Evolutionary conservation across 2,329 filamentous ascomycete genomes (phyloP).

Genomic region (Cadophora malorum): DNA sequence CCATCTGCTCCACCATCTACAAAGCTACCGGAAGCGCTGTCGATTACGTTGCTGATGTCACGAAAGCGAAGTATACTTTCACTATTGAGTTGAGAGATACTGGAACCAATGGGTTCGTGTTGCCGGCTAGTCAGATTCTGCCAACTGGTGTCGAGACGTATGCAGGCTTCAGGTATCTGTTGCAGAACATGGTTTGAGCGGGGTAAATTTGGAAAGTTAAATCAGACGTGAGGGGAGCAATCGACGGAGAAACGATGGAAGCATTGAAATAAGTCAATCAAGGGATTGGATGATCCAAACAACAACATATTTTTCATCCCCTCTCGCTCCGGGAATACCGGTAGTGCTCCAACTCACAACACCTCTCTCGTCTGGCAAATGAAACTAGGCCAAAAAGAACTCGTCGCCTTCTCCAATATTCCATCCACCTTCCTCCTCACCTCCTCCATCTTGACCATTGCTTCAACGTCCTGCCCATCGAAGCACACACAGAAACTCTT

Average conservation of each 20-base stretch:
- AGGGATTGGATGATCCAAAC: no score
- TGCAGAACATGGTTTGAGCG: slow-evolving; percentile 32
- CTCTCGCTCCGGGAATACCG: no score
- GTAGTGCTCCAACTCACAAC: not conserved
- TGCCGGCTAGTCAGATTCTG: slow-evolving; percentile 55
- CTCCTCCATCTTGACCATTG: not conserved
- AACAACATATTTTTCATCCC: no score
- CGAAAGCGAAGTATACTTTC: slow-evolving; percentile 46
- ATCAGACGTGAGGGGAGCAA: not conserved
- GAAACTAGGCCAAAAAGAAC: not conserved
- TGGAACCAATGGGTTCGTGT: slow-evolving; percentile 55
- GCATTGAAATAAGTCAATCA: no score
- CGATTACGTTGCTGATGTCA: slow-evolving; percentile 52
- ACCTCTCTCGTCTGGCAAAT: slow-evolving; percentile 10
- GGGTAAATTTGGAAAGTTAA: not conserved
- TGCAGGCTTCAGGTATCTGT: slow-evolving; percentile 46
- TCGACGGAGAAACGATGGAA: no score
- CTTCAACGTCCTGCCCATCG: slow-evolving; percentile 14
- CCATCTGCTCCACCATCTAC: slow-evolving; percentile 67
- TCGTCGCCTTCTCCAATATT: not conserved
- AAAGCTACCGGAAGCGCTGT: slow-evolving; percentile 55
- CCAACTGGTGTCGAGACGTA: slow-evolving; percentile 55
- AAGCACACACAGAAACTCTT: not conserved
- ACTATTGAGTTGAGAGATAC: slow-evolving; percentile 58
- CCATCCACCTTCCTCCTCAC: not conserved